A percentile compares a stretch with the other conserved stretches of the same genome.
Conservation (phyloP, 164 flowering plant genomes). For the Sextonia rubra region DNA sequence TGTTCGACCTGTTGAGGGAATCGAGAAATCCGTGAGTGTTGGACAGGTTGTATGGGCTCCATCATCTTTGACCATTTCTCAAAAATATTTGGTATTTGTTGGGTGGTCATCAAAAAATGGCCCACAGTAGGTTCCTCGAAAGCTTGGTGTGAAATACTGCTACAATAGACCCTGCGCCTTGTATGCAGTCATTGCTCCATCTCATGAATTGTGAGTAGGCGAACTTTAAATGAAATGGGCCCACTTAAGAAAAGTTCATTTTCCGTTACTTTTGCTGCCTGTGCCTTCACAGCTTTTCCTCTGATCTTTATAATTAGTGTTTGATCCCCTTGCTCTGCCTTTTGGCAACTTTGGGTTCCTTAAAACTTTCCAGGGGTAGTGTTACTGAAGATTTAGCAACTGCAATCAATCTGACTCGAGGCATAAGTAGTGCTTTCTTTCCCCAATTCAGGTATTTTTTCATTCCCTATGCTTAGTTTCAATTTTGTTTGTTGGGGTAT, state of each 20-base stretch:
- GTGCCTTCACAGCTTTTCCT: too few species aligned
- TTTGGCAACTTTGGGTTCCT: background rate
- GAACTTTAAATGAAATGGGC: constrained; percentile 38
- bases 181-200: constrained; percentile 63
- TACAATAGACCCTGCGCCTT: constrained; percentile 85
- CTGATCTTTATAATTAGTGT: background rate
- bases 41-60: constrained; percentile 99
- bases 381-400: constrained; percentile 27
- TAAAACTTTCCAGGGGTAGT: constrained; percentile 28
- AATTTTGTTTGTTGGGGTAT: background rate
- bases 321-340: background rate
- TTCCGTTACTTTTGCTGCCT: background rate
- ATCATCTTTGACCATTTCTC: constrained; percentile 19
- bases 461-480: background rate
- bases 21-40: constrained; percentile 63
- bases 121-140: constrained; percentile 36
- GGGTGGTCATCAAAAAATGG: constrained; percentile 68
- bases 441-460: constrained; percentile 75
- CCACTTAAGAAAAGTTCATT: background rate
- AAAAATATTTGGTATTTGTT: constrained; percentile 74
- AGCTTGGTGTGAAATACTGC: constrained; percentile 93
- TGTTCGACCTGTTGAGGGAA: constrained; percentile 57
- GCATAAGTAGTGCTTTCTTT: constrained; percentile 77
- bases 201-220: constrained; percentile 23
- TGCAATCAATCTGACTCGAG: constrained; percentile 49